phyloP scores from a whole-genome alignment of 1,284 basidiomycete species.

The Erythrobasidium hasegawianum region DNA sequence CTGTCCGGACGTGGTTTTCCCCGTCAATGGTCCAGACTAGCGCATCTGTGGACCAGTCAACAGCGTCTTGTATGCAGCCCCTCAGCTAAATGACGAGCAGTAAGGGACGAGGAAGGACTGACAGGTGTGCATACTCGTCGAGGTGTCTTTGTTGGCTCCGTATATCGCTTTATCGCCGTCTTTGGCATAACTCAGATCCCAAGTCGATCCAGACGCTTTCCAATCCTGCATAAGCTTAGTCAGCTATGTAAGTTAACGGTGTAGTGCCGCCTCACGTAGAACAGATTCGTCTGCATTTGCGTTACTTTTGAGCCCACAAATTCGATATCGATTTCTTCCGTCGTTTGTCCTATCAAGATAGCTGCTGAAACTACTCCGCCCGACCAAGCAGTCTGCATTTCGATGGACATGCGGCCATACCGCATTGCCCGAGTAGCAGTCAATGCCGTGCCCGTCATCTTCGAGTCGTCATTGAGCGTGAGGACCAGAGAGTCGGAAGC shows the following conservation, averaged over 20 bases:
- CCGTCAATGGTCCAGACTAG: constrained; percentile 7
- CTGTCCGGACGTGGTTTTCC: constrained; percentile 9
- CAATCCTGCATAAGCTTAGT: background rate
- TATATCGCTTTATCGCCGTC: background rate
- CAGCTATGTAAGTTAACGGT: background rate
- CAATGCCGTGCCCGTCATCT: constrained; percentile 13
- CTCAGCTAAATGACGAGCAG: background rate
- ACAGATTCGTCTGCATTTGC: constrained; percentile 22
- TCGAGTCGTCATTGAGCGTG: constrained; percentile 11
- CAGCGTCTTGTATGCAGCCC: constrained; percentile 1
- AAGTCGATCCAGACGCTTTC: background rate
- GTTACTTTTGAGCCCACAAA: constrained; percentile 21
- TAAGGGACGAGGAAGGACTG: too few relatives aligned
- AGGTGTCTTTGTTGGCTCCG: constrained; percentile 12
- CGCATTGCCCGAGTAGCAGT: constrained; percentile 17
- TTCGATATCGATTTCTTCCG: constrained; percentile 31
- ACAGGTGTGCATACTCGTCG: constrained; percentile 19
- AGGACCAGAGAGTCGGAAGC: constrained; percentile 9
- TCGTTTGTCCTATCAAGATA: constrained; percentile 27
- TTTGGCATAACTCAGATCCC: background rate
- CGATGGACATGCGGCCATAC: constrained; percentile 22
- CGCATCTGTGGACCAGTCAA: constrained; percentile 15
- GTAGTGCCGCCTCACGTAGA: constrained; percentile 21
- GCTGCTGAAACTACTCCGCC: constrained; percentile 31
- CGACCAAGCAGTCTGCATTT: constrained; percentile 30